Conservation (phyloP, 768 basidiomycete genomes). For the Podaxis carcinomalis region DNA sequence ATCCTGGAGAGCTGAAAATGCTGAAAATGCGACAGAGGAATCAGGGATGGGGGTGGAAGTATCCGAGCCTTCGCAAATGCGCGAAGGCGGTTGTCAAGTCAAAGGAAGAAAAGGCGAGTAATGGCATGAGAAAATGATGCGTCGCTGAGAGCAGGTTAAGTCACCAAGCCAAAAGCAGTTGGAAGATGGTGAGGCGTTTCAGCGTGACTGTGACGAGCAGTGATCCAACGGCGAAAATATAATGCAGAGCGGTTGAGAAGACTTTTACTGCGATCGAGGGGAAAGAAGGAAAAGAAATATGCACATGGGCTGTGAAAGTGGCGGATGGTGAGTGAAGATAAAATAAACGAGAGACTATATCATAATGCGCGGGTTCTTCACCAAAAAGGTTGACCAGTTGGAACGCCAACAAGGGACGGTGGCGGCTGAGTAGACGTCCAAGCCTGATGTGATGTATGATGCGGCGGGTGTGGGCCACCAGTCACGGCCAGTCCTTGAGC, state of each 20-base stretch:
- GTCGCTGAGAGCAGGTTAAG: neutral
- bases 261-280: neutral
- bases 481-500: neutral
- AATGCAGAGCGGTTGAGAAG: neutral
- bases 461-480: neutral
- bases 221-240: neutral
- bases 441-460: conserved; percentile 4
- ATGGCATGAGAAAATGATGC: conserved; percentile 8
- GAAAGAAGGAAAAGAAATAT: neutral
- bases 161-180: conserved; percentile 9
- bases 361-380: neutral
- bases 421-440: conserved; percentile 7
- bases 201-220: neutral
- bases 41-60: neutral
- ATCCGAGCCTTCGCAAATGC: neutral
- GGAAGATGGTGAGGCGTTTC: neutral
- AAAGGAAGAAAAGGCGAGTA: neutral
- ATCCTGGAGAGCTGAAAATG: neutral
- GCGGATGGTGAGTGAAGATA: neutral
- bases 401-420: conserved; percentile 5
- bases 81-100: neutral
- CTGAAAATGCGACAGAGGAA: neutral
- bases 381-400: conserved; percentile 8
- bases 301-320: neutral
- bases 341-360: neutral